Base-by-base conservation (phyloP, 2,329 filamentous ascomycete species). In the Falciphora oryzae region DNA sequence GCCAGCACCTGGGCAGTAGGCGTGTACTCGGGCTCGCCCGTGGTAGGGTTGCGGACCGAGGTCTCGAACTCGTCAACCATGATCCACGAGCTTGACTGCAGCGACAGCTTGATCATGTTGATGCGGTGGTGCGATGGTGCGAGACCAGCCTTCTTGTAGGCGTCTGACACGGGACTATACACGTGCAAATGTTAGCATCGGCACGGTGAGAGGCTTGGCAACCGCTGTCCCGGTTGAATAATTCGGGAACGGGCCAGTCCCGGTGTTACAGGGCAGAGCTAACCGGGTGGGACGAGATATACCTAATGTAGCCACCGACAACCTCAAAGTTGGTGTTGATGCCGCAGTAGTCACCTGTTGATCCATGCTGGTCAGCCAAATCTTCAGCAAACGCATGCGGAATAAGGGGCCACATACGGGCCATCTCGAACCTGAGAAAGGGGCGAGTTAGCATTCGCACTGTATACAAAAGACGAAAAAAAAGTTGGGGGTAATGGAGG, bases 1-100 rank as follows among this genome's bases (percentile, higher is more conserved):
- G 96, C 92, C 61, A 97, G 81, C 57, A 97, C 93, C 70, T 90
- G 85, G 56, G 93, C 94, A 0, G 94, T 98, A 22, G 93, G 92
- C 67, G 92, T 89, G 74, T 97, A 98, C 69, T 90, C 84, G 72
- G 89, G 85, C 77, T 96, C 66, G 65, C 68, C 69, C 28, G 59
- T 61, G 5, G 67, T 63, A 22, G 65, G 57, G 65, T 73, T 65
- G 64, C 68, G 88, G 71, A 90, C 81, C n/a, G 92, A 90, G 63
- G 70, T 72, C 80, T 97, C 93, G 89, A 91, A 96, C 0, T 90
- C 87, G 74, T 96, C 92, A 59, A 95, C 91, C 87, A 92, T 92
- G 66, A 96, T 81, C 88, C 90, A 93, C 70, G 89, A 88, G 63
- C 90, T 88, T 69, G 90, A 83, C 70, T 88, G 85, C 29, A 92